These are phyloP conservation scores for Verticillium dahliae DNA, from an alignment of 2,329 filamentous ascomycete genomes.

Conservation along the genomic window DNA sequence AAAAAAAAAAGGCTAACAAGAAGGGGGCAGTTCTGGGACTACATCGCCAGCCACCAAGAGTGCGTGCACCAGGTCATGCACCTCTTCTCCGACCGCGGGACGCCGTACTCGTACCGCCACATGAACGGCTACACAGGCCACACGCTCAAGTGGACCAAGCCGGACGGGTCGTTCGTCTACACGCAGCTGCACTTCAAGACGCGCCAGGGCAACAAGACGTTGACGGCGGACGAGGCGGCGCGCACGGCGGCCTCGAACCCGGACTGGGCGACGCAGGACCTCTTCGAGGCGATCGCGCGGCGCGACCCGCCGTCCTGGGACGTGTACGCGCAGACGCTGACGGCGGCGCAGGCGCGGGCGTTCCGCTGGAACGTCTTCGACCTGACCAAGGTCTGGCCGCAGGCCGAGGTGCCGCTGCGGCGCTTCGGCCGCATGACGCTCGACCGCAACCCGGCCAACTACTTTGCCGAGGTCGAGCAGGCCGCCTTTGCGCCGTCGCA, in stretches of 20 bases:
- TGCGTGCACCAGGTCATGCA: conserved; percentile 58
- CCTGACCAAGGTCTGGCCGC: conserved; percentile 64
- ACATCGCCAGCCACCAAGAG: conserved; percentile 54
- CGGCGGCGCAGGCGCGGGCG: conserved; percentile 53
- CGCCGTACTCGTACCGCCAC: conserved; percentile 57
- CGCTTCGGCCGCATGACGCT: conserved; percentile 57
- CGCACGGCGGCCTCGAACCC: conserved; percentile 50
- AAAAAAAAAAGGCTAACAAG: too few relatives aligned
- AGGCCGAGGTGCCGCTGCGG: conserved; percentile 53
- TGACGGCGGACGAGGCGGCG: conserved; percentile 50
- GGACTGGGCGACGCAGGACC: conserved; percentile 56
- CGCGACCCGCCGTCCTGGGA: conserved; percentile 59
- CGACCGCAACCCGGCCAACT: conserved; percentile 59
- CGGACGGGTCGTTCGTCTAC: conserved; percentile 60
- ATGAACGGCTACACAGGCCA: conserved; percentile 65
- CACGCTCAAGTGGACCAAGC: conserved; percentile 60
- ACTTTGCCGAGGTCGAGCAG: conserved; percentile 65
- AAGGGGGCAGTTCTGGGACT: conserved; percentile 20
- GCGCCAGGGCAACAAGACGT: conserved; percentile 54
- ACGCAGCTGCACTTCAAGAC: conserved; percentile 59
- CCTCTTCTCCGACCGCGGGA: conserved; percentile 60
- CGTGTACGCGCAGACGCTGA: conserved; percentile 57
- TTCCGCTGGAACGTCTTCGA: conserved; percentile 62
- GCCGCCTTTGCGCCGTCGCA: conserved; percentile 59
- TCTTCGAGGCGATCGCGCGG: conserved; percentile 55